Conservation (phyloP, 73 alveolate species). For the Loxodes magnus region DNA sequence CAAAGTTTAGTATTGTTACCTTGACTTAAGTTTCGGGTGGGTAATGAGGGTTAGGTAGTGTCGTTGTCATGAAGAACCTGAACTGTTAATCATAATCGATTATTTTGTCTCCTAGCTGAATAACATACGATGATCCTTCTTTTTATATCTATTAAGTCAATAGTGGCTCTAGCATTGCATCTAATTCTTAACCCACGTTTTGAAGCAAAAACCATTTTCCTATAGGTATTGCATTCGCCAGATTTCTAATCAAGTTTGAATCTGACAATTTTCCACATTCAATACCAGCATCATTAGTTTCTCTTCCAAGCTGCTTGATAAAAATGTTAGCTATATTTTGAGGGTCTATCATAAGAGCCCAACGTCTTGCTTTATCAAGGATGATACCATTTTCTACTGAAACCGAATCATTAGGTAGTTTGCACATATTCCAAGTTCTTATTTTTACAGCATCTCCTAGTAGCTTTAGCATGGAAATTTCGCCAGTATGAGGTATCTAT, state of each 20-base stretch:
- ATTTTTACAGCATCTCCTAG: slow-evolving; percentile 97
- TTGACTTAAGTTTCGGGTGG: slow-evolving; percentile 97
- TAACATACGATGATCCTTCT: slow-evolving; percentile 31
- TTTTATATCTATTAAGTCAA: slow-evolving; percentile 56
- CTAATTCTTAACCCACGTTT: slow-evolving; percentile 98
- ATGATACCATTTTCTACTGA: slow-evolving; percentile 95
- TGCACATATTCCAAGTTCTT: slow-evolving; percentile 88
- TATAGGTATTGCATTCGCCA: slow-evolving; percentile 23
- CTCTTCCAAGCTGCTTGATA: slow-evolving; percentile 97
- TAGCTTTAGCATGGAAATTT: slow-evolving; percentile 86
- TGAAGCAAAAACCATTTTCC: slow-evolving; percentile 99
- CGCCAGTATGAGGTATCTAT: slow-evolving; percentile 66
- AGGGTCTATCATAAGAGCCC: slow-evolving; percentile 99
- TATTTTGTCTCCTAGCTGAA: slow-evolving; percentile 42
- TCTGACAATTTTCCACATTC: slow-evolving; percentile 70
- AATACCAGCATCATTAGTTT: slow-evolving; percentile 81
- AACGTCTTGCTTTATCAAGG: slow-evolving; percentile 88
- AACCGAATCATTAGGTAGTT: slow-evolving; percentile 91
- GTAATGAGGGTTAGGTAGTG: slow-evolving; percentile 98
- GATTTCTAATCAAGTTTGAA: slow-evolving; percentile 32
- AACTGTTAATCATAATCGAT: slow-evolving; percentile 57
- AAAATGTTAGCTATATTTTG: slow-evolving; percentile 94
- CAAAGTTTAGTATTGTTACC: slow-evolving; percentile 98
- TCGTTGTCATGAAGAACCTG: slow-evolving; percentile 92
- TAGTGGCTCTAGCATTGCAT: slow-evolving; percentile 98